Base-by-base conservation (phyloP, 2,329 filamentous ascomycete genomes). In the Zymoseptoria passerinii region DNA sequence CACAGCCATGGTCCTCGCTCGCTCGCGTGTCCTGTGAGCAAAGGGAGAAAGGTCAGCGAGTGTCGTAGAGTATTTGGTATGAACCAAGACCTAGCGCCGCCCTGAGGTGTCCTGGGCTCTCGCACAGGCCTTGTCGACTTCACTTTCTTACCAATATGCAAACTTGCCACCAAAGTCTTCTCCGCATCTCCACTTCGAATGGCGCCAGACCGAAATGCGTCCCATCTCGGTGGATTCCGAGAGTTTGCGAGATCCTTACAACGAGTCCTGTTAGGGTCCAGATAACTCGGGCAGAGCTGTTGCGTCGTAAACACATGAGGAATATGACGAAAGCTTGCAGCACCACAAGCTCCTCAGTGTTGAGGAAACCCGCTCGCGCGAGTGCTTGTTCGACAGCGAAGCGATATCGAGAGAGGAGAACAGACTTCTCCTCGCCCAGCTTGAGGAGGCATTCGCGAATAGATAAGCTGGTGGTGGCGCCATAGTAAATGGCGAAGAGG, bases 371-470 rank as follows among this genome's bases (percentile, higher is more conserved):
- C 7, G 84, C 84, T 53, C 81, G 77, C 3, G 85, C 81, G 50
- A 88, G 73, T 1, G 82, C 82, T 67, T 87, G 84, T 66, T 87
- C 84, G 2, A 83, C 72, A 1, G 79, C 84, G 66, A 85, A 85
- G 8, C 84, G 80, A 68, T 86, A 87, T 53, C 78, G 79, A 51
- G 73, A 74, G 27, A 85, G 72, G 6, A 81, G 67, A 1, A 72
- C 63, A 6, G 73, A 64, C 56, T 82, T 79, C 29, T 81, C 78
- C 69, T 83, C 78, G 9, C 80, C 80, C 44, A 85, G 74, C 20
- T 73, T 68, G 13, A 69, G 63, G 28, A 73, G 61, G 64, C 80
- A 82, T 51, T 84, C 77, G 19, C 77, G 70, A 1, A 74, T 61
- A 1, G 73, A 71, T 44, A 82, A 70, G 59, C 80, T 81, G 3